Evolutionary conservation across 2,329 filamentous ascomycete species (phyloP).

Genomic region (Phialophora chinensis): DNA sequence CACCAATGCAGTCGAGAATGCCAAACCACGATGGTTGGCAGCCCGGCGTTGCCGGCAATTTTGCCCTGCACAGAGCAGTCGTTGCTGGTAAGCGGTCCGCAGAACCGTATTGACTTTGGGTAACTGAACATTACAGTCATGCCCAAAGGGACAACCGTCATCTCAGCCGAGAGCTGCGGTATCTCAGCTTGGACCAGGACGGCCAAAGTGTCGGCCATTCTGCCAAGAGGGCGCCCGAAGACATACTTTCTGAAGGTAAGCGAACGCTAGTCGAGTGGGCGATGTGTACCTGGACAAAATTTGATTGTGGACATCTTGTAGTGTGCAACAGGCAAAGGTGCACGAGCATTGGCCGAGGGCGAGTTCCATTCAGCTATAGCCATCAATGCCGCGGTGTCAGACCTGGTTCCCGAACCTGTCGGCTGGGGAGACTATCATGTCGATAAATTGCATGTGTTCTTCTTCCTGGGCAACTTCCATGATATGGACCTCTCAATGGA

Average conservation of each 20-base stretch:
- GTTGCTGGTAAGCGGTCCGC: neutral
- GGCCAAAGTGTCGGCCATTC: constrained; percentile 38
- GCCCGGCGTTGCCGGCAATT: neutral
- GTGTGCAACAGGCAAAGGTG: constrained; percentile 19
- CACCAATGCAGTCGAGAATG: neutral
- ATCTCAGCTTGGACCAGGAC: constrained; percentile 44
- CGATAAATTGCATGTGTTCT: constrained; percentile 20
- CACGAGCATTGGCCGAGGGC: constrained; percentile 21
- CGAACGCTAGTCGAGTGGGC: neutral
- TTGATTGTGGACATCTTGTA: neutral
- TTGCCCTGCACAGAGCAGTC: constrained; percentile 4
- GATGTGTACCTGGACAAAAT: neutral
- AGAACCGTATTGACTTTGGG: neutral
- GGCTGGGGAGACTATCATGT: constrained; percentile 22
- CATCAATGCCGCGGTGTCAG: constrained; percentile 22
- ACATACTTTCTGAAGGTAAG: constrained; percentile 42
- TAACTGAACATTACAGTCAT: constrained; percentile 20
- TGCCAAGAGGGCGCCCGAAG: constrained; percentile 34
- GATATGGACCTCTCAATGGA: constrained; percentile 18
- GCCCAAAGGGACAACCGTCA: constrained; percentile 37
- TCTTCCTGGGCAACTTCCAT: constrained; percentile 26
- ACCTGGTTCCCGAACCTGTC: constrained; percentile 8
- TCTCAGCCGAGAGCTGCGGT: constrained; percentile 40
- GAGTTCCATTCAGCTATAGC: constrained; percentile 23
- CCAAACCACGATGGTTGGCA: neutral